These are phyloP conservation scores for Diaporthe amygdali DNA, from an alignment of 2,329 filamentous ascomycete genomes.

Conservation along the genomic window DNA sequence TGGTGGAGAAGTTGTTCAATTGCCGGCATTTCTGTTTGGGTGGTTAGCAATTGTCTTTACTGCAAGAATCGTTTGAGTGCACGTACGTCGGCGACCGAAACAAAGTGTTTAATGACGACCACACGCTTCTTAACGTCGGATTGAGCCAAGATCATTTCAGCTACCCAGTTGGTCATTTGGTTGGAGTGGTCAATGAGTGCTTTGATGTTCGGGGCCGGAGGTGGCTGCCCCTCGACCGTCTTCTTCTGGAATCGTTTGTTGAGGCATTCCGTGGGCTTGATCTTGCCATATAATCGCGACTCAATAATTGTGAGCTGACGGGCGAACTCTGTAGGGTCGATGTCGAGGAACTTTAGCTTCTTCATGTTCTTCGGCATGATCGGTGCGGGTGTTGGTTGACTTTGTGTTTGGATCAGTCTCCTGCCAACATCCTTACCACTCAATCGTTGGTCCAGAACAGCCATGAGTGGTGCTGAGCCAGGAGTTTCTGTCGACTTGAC, in stretches of 20 bases:
- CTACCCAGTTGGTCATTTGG: constrained; percentile 98
- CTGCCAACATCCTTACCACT: constrained; percentile 88
- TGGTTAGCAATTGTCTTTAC: constrained; percentile 23
- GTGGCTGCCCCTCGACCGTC: constrained; percentile 77
- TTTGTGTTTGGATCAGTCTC: constrained; percentile 85
- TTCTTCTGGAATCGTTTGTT: constrained; percentile 99
- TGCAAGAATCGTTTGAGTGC: background rate
- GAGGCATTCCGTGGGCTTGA: constrained; percentile 92
- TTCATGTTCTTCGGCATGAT: constrained; percentile 99
- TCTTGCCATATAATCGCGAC: constrained; percentile 91
- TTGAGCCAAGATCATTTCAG: constrained; percentile 97
- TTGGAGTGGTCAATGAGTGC: constrained; percentile 97
- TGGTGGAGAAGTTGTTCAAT: constrained; percentile 95
- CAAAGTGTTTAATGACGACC: constrained; percentile 98
- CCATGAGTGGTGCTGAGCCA: constrained; percentile 82
- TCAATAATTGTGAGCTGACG: constrained; percentile 97
- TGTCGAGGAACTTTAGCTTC: constrained; percentile 97
- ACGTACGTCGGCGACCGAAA: constrained; percentile 91
- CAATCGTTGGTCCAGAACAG: constrained; percentile 86
- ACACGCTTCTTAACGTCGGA: constrained; percentile 94
- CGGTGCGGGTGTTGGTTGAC: constrained; percentile 79
- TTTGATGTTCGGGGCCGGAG: constrained; percentile 93
- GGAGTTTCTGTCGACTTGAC: constrained; percentile 94
- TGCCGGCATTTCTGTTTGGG: constrained; percentile 80
- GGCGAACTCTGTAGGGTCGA: constrained; percentile 96